phyloP scores from a whole-genome alignment of 331 rosid species.

The Quercus lobata region DNA sequence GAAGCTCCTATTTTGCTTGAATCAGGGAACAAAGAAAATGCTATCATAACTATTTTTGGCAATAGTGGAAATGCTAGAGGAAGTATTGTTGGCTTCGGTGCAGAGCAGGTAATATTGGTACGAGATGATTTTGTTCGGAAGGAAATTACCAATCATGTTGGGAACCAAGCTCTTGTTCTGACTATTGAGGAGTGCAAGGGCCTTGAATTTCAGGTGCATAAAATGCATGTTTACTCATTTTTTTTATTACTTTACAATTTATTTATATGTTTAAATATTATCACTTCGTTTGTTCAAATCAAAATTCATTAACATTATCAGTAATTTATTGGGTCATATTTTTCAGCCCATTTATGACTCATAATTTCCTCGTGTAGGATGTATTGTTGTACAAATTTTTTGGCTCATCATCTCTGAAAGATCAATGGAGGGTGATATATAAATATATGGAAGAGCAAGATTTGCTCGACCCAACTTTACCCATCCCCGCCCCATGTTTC shows the following conservation, averaged over 20 bases:
- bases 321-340: neutral
- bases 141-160: constrained; percentile 40
- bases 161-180: constrained; percentile 72
- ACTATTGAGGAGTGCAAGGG: constrained; percentile 74
- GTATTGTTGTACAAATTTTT: constrained; percentile 67
- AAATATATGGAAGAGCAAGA: constrained; percentile 56
- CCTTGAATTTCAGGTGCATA: constrained; percentile 79
- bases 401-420: constrained; percentile 55
- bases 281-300: neutral
- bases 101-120: constrained; percentile 76
- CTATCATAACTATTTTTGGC: constrained; percentile 63
- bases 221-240: neutral
- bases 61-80: constrained; percentile 26
- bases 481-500: constrained; percentile 28
- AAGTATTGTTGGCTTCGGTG: constrained; percentile 69
- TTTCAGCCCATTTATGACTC: neutral
- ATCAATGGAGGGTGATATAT: constrained; percentile 70
- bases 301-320: too few species aligned
- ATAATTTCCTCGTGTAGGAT: constrained; percentile 34
- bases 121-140: constrained; percentile 50
- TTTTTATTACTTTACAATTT: neutral
- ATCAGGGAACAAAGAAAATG: constrained; percentile 42
- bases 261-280: neutral
- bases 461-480: constrained; percentile 30
- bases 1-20: constrained; percentile 64